A percentile compares a stretch with the other conserved stretches of the same genome.
Conservation (phyloP, 139 green algal species). For the Picochlorum sp. region DNA sequence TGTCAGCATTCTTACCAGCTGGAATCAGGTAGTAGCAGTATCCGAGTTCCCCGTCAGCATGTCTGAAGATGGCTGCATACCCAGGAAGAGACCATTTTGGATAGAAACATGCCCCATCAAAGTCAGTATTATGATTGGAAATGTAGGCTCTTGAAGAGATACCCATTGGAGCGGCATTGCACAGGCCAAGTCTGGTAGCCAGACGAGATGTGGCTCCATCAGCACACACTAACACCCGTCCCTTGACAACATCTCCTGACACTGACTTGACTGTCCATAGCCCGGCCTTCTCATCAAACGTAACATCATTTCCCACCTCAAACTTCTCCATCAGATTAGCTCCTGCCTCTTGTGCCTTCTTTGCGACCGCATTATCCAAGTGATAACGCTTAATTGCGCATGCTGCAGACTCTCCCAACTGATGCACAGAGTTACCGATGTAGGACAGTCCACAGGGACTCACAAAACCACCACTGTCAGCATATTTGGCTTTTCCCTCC, state of each 20-base stretch:
- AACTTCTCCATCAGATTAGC: constrained; percentile 74
- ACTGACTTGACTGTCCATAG: constrained; percentile 71
- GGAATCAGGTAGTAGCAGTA: constrained; percentile 94
- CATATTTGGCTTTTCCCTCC: constrained; percentile 79
- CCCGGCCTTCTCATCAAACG: constrained; percentile 49
- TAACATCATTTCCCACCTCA: constrained; percentile 49
- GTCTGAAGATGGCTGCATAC: constrained; percentile 62
- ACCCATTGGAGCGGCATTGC: constrained; percentile 60
- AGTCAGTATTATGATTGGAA: constrained; percentile 81
- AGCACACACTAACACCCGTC: constrained; percentile 67
- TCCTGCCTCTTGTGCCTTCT: constrained; percentile 38
- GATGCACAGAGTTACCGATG: constrained; percentile 49
- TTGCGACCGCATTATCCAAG: constrained; percentile 53
- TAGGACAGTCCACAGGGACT: constrained; percentile 71
- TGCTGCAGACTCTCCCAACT: constrained; percentile 64
- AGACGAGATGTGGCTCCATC: constrained; percentile 77
- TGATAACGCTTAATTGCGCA: constrained; percentile 78
- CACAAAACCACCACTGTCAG: constrained; percentile 61
- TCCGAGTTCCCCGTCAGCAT: constrained; percentile 86
- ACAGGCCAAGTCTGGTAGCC: constrained; percentile 81
- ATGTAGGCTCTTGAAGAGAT: constrained; percentile 79
- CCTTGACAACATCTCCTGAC: constrained; percentile 35
- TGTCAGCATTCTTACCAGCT: constrained; percentile 46
- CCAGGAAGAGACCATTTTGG: constrained; percentile 66
- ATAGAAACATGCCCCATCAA: constrained; percentile 75